Conservation (phyloP, 495 filamentous ascomycete genomes). For the Tuber microsphaerosporum region DNA sequence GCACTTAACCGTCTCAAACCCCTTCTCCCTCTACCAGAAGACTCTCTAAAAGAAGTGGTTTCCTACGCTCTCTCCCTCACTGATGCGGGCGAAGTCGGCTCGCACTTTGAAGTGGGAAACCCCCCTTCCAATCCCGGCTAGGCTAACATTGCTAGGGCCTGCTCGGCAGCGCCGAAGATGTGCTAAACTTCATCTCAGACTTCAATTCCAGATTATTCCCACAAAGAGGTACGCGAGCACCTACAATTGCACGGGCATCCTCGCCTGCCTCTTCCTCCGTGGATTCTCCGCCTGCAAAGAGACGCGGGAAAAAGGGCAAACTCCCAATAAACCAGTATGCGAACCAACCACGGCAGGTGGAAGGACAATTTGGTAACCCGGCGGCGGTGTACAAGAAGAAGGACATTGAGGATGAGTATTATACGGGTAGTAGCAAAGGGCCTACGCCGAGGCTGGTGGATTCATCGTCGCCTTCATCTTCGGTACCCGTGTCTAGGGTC, state of each 20-base stretch:
- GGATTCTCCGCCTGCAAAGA: conserved; percentile 15
- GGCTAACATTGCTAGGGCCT: conserved; percentile 50
- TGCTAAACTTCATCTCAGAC: conserved; percentile 82
- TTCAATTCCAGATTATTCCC: conserved; percentile 63
- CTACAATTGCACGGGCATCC: conserved; percentile 20
- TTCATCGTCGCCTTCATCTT: neutral
- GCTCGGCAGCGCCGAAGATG: conserved; percentile 75
- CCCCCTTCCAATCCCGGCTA: neutral
- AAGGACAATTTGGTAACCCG: conserved; percentile 37
- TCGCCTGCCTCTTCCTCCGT: conserved; percentile 16
- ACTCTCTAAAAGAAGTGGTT: conserved; percentile 71
- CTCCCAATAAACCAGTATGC: conserved; percentile 20
- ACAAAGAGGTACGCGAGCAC: conserved; percentile 35
- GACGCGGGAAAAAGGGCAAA: conserved; percentile 20
- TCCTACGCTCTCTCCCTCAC: conserved; percentile 64
- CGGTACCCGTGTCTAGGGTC: neutral
- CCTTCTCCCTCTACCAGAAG: conserved; percentile 75
- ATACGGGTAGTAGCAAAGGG: conserved; percentile 23
- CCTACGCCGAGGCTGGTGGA: conserved; percentile 32
- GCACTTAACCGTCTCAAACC: conserved; percentile 62
- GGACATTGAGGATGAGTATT: conserved; percentile 36
- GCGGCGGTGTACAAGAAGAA: conserved; percentile 35
- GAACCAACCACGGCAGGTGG: conserved; percentile 33
- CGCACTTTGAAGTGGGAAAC: conserved; percentile 59
- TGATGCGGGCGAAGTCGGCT: conserved; percentile 65